Evolutionary conservation across 208 protist species (phyloP), one percentile per base, ranked within the genome.

Genomic region (Leishmania turanica): DNA sequence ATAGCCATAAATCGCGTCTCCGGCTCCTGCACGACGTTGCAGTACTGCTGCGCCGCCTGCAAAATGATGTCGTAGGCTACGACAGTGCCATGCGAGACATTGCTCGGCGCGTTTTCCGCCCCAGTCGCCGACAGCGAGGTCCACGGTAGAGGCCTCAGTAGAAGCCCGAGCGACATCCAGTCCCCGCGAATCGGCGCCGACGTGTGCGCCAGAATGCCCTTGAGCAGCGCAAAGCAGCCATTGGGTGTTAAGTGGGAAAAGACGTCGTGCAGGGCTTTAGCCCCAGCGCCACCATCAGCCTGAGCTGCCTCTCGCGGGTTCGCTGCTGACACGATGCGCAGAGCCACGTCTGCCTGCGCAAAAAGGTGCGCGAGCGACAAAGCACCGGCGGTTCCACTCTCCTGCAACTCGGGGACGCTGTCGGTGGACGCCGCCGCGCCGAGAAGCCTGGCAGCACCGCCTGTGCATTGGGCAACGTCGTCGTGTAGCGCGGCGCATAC

Each of bases 1-100:
- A 95, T 96, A 4, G 95, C 95, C 92, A 97, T 96, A 80, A 98
- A 98, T 53, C 95, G 91, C 40, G 91, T 95, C 73, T 98, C 93
- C 2, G 92, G 92, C 74, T 92, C 85, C 37, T 96, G 87, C 62
- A 96, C 81, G 34, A 86, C 66, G 60, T 85, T 79, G 86, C 83
- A 92, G 79, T 88, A 95, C 27, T 78, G 37, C 64, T 90, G 75
- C 1, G 91, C 88, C 8, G 88, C 84, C 27, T 93, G 92, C 47
- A 96, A 64, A 60, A 98, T 96, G 53, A 91, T 62, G 70, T 96
- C 90, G 76, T 95, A 91, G 27, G 91, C 72, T 27, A 82, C 47
- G 31, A 83, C 71, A 42, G 60, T 81, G 3, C 40, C 53, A 60
- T 45, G 42, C 9, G 24, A 51, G 8, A 21, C 15, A 37, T 21